Percentiles rank a stretch among this genome's conserved stretches.
Evolutionary conservation across 805 yeast genomes (phyloP).

Genomic region (Candida ortonii): DNA sequence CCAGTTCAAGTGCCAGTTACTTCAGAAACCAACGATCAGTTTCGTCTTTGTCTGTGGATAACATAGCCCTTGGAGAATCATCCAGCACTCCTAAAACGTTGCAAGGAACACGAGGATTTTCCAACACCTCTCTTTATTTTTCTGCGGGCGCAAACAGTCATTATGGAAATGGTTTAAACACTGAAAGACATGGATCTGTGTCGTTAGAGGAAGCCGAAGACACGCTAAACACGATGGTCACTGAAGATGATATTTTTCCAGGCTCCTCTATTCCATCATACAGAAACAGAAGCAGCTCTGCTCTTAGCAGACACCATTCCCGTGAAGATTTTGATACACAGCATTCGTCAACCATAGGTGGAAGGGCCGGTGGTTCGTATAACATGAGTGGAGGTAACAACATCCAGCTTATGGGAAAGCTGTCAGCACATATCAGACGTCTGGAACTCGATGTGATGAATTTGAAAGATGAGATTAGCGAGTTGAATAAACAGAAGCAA

Average conservation of each 20-base stretch:
- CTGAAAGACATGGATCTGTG: constrained; percentile 9
- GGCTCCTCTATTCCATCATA: constrained; percentile 15
- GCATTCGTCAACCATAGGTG: constrained; percentile 24
- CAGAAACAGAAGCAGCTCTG: constrained; percentile 9
- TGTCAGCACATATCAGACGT: constrained; percentile 74
- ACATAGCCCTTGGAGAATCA: constrained; percentile 46
- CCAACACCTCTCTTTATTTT: constrained; percentile 8
- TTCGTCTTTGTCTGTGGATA: constrained; percentile 27
- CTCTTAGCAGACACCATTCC: constrained; percentile 14
- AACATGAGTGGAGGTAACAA: constrained; percentile 23
- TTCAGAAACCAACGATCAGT: constrained; percentile 24
- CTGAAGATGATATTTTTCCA: constrained; percentile 18
- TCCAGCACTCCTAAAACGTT: constrained; percentile 42
- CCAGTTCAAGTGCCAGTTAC: constrained; percentile 23
- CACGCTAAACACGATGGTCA: constrained; percentile 6
- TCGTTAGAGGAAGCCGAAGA: constrained; percentile 16
- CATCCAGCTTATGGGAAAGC: constrained; percentile 67
- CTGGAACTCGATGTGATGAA: constrained; percentile 75
- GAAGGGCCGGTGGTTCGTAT: constrained; percentile 16
- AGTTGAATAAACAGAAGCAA: constrained; percentile 55
- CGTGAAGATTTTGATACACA: constrained; percentile 24
- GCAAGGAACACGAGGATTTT: constrained; percentile 8
- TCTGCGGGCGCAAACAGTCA: constrained; percentile 9
- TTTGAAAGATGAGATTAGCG: constrained; percentile 58
- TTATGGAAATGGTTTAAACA: not conserved